phyloP scores from a whole-genome alignment of 352 stramenopile genomes.

The Pythium guiyangense region DNA sequence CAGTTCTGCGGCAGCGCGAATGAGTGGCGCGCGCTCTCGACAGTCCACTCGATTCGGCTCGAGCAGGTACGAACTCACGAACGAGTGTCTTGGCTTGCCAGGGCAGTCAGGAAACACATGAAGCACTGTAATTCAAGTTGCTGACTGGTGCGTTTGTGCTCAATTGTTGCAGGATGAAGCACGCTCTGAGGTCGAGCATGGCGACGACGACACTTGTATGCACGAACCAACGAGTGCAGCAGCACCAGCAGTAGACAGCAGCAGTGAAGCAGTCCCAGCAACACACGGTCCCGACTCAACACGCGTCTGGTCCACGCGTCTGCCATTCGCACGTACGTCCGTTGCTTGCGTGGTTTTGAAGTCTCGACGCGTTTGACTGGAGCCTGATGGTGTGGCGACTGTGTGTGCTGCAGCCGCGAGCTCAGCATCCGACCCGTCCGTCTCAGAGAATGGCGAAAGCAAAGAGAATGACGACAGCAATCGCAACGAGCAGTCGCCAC shows the following conservation, averaged over 20 bases:
- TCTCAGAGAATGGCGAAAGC: conserved; percentile 4
- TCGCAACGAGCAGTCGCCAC: neutral
- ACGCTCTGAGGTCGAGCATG: conserved; percentile 3
- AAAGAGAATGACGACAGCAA: conserved; percentile 1
- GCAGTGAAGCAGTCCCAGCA: neutral
- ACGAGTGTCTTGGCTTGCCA: too few species aligned
- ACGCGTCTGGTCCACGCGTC: conserved; percentile 23
- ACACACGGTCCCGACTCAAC: conserved; percentile 5
- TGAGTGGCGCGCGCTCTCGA: conserved; percentile 33
- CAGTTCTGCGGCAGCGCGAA: conserved; percentile 20
- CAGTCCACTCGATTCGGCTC: conserved; percentile 22
- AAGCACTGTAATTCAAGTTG: neutral
- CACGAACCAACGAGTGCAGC: neutral
- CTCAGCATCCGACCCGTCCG: conserved; percentile 5
- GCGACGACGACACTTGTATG: neutral
- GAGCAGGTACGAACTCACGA: neutral
- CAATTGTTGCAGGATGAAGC: neutral
- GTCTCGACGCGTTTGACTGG: neutral
- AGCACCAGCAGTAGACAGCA: neutral
- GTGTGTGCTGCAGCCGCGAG: neutral
- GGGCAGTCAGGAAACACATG: too few species aligned
- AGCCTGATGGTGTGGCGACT: neutral
- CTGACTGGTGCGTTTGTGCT: too few species aligned
- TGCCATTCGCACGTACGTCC: conserved; percentile 21
- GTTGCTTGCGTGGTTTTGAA: neutral